These are phyloP conservation scores for Blastosporella zonata DNA, from an alignment of 1,284 basidiomycete species.

Conservation along the genomic window DNA sequence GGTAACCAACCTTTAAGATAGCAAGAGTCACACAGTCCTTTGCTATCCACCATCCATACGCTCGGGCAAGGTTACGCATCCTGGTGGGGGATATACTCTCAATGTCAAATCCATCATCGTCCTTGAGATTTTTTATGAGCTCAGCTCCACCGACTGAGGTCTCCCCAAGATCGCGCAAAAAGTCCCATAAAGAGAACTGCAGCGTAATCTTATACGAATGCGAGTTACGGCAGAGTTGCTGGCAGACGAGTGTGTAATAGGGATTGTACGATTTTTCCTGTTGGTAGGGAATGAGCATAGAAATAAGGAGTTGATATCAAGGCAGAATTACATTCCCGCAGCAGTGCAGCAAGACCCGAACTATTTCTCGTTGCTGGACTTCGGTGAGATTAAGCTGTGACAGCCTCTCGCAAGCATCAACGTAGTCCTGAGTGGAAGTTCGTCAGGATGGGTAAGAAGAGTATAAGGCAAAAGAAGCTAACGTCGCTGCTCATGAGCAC, in stretches of 20 bases:
- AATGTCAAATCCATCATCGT: conserved; percentile 43
- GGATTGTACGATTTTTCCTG: conserved; percentile 94
- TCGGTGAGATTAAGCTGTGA: conserved; percentile 83
- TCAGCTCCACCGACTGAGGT: conserved; percentile 78
- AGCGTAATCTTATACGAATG: conserved; percentile 89
- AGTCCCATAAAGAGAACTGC: conserved; percentile 98
- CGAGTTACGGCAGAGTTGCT: conserved; percentile 69
- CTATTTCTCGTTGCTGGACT: conserved; percentile 91
- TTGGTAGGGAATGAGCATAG: background rate
- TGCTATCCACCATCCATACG: conserved; percentile 54
- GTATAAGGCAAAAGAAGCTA: conserved; percentile 25
- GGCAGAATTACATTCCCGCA: conserved; percentile 73
- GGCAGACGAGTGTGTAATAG: conserved; percentile 88
- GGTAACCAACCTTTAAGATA: conserved; percentile 71
- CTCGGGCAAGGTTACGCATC: conserved; percentile 62
- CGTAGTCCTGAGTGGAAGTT: conserved; percentile 72
- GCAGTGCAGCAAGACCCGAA: conserved; percentile 91
- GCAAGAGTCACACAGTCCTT: conserved; percentile 50
- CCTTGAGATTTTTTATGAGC: conserved; percentile 63
- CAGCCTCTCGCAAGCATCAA: conserved; percentile 88
- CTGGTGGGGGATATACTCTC: conserved; percentile 61
- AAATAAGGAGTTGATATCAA: conserved; percentile 2
- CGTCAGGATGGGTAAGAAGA: conserved; percentile 1
- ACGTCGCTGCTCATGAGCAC: conserved; percentile 94
- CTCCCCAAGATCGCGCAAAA: conserved; percentile 89